phyloP scores from a whole-genome alignment of 2,329 filamentous ascomycete genomes.

The Fonsecaea multimorphosa region DNA sequence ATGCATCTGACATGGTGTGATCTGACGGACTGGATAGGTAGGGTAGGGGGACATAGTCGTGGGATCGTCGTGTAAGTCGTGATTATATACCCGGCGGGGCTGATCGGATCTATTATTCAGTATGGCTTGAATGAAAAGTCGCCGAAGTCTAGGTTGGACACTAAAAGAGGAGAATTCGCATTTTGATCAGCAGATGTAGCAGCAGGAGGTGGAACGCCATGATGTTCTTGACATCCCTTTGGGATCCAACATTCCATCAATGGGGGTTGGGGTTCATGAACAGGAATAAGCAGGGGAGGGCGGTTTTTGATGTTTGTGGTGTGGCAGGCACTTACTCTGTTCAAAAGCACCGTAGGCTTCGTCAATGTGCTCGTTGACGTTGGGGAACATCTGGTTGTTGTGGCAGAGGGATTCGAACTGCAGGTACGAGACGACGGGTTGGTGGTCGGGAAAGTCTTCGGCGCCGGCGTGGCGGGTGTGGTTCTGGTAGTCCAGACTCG shows the following conservation, averaged over 20 bases:
- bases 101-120: no score
- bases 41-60: no score
- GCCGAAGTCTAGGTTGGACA: conserved; percentile 27
- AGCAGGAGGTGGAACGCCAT: no score
- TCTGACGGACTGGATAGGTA: no score
- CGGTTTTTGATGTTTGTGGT: neutral
- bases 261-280: neutral
- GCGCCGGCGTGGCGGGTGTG: neutral
- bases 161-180: neutral
- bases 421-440: conserved; percentile 23
- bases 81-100: no score
- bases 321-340: conserved; percentile 24
- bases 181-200: neutral
- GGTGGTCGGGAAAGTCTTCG: conserved; percentile 3
- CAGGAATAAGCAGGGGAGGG: neutral
- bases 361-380: conserved; percentile 25
- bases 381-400: conserved; percentile 11
- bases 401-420: conserved; percentile 26
- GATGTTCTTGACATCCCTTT: neutral
- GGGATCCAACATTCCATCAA: no score
- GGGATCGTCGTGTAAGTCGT: no score
- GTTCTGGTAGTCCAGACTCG: conserved; percentile 2
- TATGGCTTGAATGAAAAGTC: conserved; percentile 22
- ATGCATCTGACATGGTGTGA: no score
- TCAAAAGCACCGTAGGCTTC: conserved; percentile 29